Evolutionary conservation across 768 basidiomycete genomes (phyloP), one percentile per base, ranked within the genome.

Genomic region (Tylopilus felleus): DNA sequence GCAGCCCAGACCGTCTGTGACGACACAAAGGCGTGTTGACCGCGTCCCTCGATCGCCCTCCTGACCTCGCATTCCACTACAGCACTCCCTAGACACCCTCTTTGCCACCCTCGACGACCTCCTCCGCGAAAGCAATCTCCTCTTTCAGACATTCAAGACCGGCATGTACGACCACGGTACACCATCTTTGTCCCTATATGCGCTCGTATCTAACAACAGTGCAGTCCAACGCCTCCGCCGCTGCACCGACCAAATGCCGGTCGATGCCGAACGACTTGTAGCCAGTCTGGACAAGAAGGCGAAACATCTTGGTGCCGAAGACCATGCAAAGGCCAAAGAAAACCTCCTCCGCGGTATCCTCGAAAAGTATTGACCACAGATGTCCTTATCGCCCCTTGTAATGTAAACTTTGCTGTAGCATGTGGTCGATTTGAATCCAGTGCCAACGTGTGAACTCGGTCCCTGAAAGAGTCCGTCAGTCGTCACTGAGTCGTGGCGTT

Each of bases 241-340:
- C 23, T 63, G 65, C 23, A 58, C 82, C 29, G 73, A 76, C 55
- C 75, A 71, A 21, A 61, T 80, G n/a, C 82, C 84, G 5, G 73
- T 63, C 28, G 75, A 77, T 42, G 66, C 81, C 29, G 86, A 87
- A 60, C 75, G 75, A 40, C 74, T 74, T 8, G 78, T 85, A 46
- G 68, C 74, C 2, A 66, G 63, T 13, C 69, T 83, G 8, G 85
- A 88, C 56, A 84, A 81, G 66, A 77, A 78, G 53, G 70, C 72
- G 56, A 82, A 78, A 56, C 69, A 70, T 14, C 60, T 72, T 16
- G 61, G 67, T 17, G 69, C 65, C 47, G 56, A 72, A 36, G 71
- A 72, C 39, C 61, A 69, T 29, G 65, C 63, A 49, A 72, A 56
- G 46, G 69, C 69, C 40, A 71, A 72, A 29, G 69, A 71, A 54